Evolutionary conservation across 1,139 yeast species (phyloP).

Genomic region (Arxiozyma telluris): DNA sequence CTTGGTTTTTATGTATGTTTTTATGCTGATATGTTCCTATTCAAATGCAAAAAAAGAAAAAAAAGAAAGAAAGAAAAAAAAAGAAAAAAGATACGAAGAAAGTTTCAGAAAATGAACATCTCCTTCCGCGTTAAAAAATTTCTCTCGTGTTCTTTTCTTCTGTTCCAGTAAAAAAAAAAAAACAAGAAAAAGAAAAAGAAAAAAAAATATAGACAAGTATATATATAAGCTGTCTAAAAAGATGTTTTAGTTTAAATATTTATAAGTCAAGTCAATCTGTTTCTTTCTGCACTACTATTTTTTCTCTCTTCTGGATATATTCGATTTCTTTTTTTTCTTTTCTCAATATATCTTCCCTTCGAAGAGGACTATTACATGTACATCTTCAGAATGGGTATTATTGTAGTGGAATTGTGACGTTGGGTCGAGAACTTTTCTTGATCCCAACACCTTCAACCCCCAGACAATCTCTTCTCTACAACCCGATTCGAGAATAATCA

Average conservation of each 20-base stretch:
- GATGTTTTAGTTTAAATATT: too few relatives aligned
- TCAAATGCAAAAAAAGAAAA: too few relatives aligned
- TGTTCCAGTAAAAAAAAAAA: too few relatives aligned
- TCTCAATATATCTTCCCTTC: neutral
- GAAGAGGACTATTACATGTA: constrained; percentile 24
- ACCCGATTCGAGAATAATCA: constrained; percentile 28
- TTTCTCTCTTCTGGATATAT: neutral
- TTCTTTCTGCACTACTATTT: neutral
- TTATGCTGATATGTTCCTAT: too few relatives aligned
- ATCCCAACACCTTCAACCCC: constrained; percentile 13
- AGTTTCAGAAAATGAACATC: neutral
- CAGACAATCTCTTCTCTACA: constrained; percentile 31
- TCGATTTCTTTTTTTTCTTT: neutral
- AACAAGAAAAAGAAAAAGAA: too few relatives aligned
- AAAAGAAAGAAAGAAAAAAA: neutral
- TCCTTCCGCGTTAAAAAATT: too few relatives aligned
- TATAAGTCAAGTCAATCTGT: neutral
- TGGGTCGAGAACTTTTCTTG: constrained; percentile 3
- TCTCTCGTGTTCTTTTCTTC: too few relatives aligned
- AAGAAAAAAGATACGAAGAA: neutral
- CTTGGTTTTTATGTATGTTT: too few relatives aligned
- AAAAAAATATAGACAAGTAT: too few relatives aligned
- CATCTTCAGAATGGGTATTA: constrained; percentile 30
- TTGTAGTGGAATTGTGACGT: constrained; percentile 31
- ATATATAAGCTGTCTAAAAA: too few relatives aligned